Evolutionary conservation across 2,329 filamentous ascomycete genomes (phyloP).

Genomic region (Ilyonectria destructans): DNA sequence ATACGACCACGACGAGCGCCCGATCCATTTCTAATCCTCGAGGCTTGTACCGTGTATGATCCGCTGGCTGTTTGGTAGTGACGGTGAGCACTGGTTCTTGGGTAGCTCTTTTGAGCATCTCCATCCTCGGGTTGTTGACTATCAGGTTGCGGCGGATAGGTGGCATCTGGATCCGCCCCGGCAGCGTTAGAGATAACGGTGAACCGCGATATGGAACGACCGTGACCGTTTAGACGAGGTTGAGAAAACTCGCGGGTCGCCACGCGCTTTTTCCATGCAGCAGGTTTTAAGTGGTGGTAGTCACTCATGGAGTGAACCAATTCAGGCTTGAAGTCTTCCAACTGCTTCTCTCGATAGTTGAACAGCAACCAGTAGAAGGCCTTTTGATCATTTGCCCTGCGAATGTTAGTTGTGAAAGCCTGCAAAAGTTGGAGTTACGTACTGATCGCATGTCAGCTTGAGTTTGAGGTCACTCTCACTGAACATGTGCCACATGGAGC

Average conservation of each 20-base stretch:
- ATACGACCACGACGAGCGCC: constrained; percentile 51
- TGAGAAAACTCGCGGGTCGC: constrained; percentile 75
- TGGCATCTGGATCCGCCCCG: constrained; percentile 70
- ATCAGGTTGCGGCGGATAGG: constrained; percentile 89
- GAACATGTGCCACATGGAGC: constrained; percentile 92
- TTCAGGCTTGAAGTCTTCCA: constrained; percentile 89
- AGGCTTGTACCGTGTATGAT: constrained; percentile 48
- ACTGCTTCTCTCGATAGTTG: constrained; percentile 85
- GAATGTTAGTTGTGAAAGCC: constrained; percentile 43
- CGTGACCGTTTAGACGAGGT: constrained; percentile 62
- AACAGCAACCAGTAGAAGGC: constrained; percentile 91
- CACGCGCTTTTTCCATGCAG: constrained; percentile 72
- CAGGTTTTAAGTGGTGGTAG: constrained; percentile 83
- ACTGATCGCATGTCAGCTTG: constrained; percentile 78
- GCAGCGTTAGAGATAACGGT: constrained; percentile 76
- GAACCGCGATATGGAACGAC: constrained; percentile 73
- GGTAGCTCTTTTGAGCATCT: constrained; percentile 70
- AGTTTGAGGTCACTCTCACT: constrained; percentile 80
- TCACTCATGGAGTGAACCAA: constrained; percentile 91
- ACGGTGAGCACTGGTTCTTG: constrained; percentile 80
- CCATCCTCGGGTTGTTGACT: constrained; percentile 66
- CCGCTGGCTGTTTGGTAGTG: constrained; percentile 54
- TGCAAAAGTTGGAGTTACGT: constrained; percentile 54
- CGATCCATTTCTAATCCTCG: constrained; percentile 57
- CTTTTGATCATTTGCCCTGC: constrained; percentile 90